Evolutionary conservation across 202 grass and related monocot genomes (phyloP), one percentile per base, ranked within the genome.

Genomic region (Saccharum hybrid): DNA sequence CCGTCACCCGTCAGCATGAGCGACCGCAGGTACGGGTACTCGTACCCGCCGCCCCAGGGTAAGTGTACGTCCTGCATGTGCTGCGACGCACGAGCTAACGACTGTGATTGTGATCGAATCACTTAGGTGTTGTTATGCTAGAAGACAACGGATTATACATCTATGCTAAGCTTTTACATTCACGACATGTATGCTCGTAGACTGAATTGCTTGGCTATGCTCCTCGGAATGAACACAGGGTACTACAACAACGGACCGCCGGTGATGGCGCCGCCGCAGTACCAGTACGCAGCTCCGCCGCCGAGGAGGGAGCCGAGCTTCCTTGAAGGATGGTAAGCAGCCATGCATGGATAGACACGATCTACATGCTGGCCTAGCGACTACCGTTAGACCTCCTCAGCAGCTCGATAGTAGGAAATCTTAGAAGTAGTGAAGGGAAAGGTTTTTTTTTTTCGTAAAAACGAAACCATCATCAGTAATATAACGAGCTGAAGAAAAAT

Each of bases 241-340:
- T 94, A 94, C 14, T 90, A 93, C 77, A 87, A 88, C 77, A 87
- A 90, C 19, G 86, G 88, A 1, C 87, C 91, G n/a, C 91, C 87
- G 69, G 91, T 92, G 85, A 92, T 90, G 91, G 85, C 87, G 43
- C 87, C 91, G 78, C 87, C 90, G 40, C 87, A 92, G 63, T 92
- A 92, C 59, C 87, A 92, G 68, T 92, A 92, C 26, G 78, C 63
- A 23, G 62, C 81, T 8, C 83, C 90, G 11, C 87, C 87, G 28
- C 86, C 82, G 31, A 89, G 85, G 73, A 62, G 84, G 68, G 68
- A 80, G 54, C 31, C 73, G 15, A 80, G 91, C 57, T 93, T 93
- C 80, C 85, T 93, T 51, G 88, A 90, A 85, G 91, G 91, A 87
- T 93, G 87, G 91, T 93, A 28, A 40, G 39, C 39, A 40, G 39